Conservation (phyloP, 805 yeast species). For the Zygotorulaspora chibaensis region DNA sequence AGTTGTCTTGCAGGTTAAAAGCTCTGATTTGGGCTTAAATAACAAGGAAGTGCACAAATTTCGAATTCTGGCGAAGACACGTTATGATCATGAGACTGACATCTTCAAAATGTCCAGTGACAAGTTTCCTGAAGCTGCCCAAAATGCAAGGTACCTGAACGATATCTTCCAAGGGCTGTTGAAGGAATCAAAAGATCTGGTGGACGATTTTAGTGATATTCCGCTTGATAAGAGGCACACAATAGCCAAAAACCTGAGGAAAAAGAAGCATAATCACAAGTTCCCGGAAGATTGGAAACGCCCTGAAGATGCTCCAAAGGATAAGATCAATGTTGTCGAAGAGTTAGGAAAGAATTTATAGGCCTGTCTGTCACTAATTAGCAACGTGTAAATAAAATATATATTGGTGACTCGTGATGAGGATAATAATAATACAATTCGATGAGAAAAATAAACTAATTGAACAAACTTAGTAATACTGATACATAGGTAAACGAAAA, state of each 20-base stretch:
- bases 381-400: background rate
- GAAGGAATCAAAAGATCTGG: conserved; percentile 56
- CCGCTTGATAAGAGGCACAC: conserved; percentile 79
- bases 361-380: background rate
- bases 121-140: conserved; percentile 71
- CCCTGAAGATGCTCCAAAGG: conserved; percentile 65
- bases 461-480: background rate
- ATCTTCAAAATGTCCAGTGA: conserved; percentile 60
- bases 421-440: conserved; percentile 4
- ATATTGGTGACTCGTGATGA: background rate
- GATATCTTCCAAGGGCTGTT: conserved; percentile 60
- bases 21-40: conserved; percentile 50
- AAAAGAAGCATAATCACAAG: conserved; percentile 37
- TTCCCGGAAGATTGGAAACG: conserved; percentile 83
- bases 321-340: conserved; percentile 24
- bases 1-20: conserved; percentile 56
- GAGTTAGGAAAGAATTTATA: conserved; percentile 12
- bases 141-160: conserved; percentile 72
- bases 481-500: background rate
- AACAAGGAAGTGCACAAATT: conserved; percentile 64
- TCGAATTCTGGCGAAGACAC: conserved; percentile 69
- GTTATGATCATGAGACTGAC: conserved; percentile 62
- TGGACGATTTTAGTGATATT: conserved; percentile 64
- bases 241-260: conserved; percentile 43
- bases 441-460: background rate